Conservation (phyloP, 371 early-diverging fungal species). For the Blakeslea trispora region DNA sequence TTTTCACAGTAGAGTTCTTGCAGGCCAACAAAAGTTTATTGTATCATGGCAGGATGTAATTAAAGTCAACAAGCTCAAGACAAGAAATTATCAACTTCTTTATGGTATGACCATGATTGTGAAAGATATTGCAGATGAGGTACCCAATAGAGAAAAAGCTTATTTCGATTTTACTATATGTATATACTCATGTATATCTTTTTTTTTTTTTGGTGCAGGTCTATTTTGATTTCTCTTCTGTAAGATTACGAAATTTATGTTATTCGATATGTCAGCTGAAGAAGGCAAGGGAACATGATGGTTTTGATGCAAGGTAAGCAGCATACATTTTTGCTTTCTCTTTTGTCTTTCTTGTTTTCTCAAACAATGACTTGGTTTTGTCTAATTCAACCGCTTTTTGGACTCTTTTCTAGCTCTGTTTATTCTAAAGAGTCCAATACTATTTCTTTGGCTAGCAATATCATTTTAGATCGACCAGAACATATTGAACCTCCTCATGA, state of each 20-base stretch:
- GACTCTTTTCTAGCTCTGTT: conserved; percentile 8
- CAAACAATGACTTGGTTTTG: background rate
- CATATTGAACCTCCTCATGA: conserved; percentile 36
- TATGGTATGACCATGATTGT: conserved; percentile 35
- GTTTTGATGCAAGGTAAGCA: conserved; percentile 12
- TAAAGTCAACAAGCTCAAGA: conserved; percentile 27
- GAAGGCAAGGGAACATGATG: background rate
- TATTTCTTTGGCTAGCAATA: conserved; percentile 16
- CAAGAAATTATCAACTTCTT: conserved; percentile 34
- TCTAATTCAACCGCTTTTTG: background rate
- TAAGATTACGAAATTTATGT: conserved; percentile 32
- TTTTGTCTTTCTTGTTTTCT: no score
- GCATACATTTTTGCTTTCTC: background rate
- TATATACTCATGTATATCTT: no score
- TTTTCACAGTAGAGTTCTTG: conserved; percentile 62
- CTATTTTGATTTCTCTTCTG: conserved; percentile 42
- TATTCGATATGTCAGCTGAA: conserved; percentile 28
- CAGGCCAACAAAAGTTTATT: conserved; percentile 55
- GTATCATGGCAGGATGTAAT: conserved; percentile 44
- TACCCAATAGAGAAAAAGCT: conserved; percentile 1
- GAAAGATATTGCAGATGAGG: conserved; percentile 41
- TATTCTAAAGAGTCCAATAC: conserved; percentile 16
- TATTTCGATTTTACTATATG: no score
- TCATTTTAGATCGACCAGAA: conserved; percentile 26
- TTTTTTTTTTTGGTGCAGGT: conserved; percentile 27